phyloP scores from a whole-genome alignment of 352 stramenopile genomes.

The Pythium folliculosum region DNA sequence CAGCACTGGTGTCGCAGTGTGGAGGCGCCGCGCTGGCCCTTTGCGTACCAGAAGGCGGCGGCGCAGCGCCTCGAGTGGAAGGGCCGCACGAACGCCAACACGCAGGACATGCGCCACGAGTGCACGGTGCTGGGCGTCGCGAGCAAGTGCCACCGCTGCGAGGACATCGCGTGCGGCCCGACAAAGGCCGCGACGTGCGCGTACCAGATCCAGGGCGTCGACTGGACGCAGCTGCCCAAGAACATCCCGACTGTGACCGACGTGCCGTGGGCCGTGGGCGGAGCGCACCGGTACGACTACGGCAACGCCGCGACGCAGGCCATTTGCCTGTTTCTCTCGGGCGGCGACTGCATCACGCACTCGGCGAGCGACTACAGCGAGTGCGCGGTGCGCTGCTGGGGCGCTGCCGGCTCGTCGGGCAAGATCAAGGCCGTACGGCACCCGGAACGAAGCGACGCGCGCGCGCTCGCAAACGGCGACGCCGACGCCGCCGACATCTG shows the following conservation, averaged over 20 bases:
- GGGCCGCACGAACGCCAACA: constrained; percentile 84
- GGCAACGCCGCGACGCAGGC: constrained; percentile 52
- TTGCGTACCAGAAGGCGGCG: constrained; percentile 90
- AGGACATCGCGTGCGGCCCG: constrained; percentile 81
- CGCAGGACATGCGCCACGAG: constrained; percentile 91
- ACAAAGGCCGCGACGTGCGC: constrained; percentile 52
- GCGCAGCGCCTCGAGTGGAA: constrained; percentile 86
- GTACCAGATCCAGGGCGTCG: constrained; percentile 94
- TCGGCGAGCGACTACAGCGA: constrained; percentile 84
- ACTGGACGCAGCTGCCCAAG: constrained; percentile 53
- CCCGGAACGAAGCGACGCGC: constrained; percentile 38
- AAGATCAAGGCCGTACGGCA: constrained; percentile 33
- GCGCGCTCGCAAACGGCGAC: constrained; percentile 32
- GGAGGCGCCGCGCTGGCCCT: constrained; percentile 88
- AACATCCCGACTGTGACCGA: constrained; percentile 95
- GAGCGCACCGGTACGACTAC: constrained; percentile 93
- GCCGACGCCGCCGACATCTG: constrained; percentile 67
- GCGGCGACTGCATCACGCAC: constrained; percentile 75
- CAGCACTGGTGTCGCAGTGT: constrained; percentile 89
- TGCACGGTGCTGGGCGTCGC: constrained; percentile 88
- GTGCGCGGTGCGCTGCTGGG: constrained; percentile 94
- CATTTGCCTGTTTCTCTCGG: constrained; percentile 91
- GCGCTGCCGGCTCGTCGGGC: constrained; percentile 41
- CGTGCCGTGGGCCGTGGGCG: constrained; percentile 91
- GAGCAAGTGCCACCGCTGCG: constrained; percentile 94